Conservation (phyloP, 2,329 filamentous ascomycete species). For the Colletotrichum higginsianum region DNA sequence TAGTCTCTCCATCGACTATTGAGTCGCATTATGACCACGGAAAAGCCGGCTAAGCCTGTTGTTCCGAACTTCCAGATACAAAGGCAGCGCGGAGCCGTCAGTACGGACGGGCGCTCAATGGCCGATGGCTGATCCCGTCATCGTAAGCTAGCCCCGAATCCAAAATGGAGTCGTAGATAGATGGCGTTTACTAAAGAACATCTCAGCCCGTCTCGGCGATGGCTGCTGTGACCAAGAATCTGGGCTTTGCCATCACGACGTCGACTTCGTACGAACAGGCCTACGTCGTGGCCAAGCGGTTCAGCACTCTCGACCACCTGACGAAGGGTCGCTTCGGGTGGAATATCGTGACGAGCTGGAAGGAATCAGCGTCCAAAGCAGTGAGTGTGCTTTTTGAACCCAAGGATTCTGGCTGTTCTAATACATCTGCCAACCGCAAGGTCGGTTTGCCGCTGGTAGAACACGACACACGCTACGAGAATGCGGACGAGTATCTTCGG, state of each 20-base stretch:
- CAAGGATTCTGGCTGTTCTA: accelerated
- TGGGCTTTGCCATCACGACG: slow-evolving; percentile 74
- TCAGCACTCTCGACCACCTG: slow-evolving; percentile 74
- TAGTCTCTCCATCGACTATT: not conserved
- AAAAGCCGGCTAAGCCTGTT: not conserved
- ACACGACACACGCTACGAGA: slow-evolving; percentile 73
- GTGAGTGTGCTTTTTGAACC: not conserved
- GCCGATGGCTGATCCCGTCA: slow-evolving; percentile 75
- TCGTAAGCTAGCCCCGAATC: slow-evolving; percentile 55
- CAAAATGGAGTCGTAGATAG: not conserved
- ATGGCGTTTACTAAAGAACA: not conserved
- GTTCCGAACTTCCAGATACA: slow-evolving; percentile 38
- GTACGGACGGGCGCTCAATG: slow-evolving; percentile 73
- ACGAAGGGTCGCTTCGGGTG: slow-evolving; percentile 73
- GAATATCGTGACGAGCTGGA: slow-evolving; percentile 75
- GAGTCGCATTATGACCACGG: not conserved
- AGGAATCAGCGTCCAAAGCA: slow-evolving; percentile 74
- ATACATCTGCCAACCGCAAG: slow-evolving; percentile 45
- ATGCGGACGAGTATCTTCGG: slow-evolving; percentile 74
- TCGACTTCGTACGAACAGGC: slow-evolving; percentile 75
- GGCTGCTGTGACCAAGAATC: slow-evolving; percentile 76
- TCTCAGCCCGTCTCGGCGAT: slow-evolving; percentile 60
- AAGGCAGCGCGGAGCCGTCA: slow-evolving; percentile 69
- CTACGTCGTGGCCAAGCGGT: slow-evolving; percentile 73
- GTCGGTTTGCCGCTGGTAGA: slow-evolving; percentile 68